Evolutionary conservation across 768 basidiomycete genomes (phyloP).

Genomic region (Pleurotus salmoneostramineus): DNA sequence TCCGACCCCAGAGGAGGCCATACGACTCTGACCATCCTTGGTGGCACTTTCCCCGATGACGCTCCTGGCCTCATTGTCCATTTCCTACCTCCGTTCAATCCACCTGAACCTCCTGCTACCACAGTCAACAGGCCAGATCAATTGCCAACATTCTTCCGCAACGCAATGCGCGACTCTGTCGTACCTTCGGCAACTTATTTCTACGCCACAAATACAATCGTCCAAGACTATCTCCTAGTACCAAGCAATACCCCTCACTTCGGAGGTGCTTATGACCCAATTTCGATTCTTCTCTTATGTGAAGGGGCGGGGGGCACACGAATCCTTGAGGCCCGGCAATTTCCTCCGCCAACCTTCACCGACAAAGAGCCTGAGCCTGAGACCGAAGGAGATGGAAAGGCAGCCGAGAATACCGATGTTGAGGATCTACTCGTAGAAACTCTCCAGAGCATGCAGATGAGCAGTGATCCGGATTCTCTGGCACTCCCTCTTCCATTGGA

Average conservation of each 20-base stretch:
- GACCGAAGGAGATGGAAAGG: constrained; percentile 1
- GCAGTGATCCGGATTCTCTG: constrained; percentile 31
- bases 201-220: constrained; percentile 53
- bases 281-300: constrained; percentile 59
- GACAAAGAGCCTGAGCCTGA: background rate
- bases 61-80: constrained; percentile 63
- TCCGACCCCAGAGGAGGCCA: constrained; percentile 64
- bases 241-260: constrained; percentile 71
- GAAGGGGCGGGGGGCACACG: constrained; percentile 46
- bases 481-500: constrained; percentile 32
- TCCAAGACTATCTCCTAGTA: constrained; percentile 80
- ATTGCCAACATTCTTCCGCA: constrained; percentile 46
- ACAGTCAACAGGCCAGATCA: constrained; percentile 25
- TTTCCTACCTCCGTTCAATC: constrained; percentile 64
- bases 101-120: constrained; percentile 38
- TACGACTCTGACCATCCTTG: constrained; percentile 71
- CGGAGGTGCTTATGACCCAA: constrained; percentile 61
- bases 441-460: constrained; percentile 31
- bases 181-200: constrained; percentile 44
- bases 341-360: constrained; percentile 57
- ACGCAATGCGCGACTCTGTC: constrained; percentile 63
- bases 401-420: constrained; percentile 16
- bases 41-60: constrained; percentile 59
- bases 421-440: constrained; percentile 36
- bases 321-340: constrained; percentile 59